Base-by-base conservation (phyloP, 768 basidiomycete species). In the Dioszegia hungarica region DNA sequence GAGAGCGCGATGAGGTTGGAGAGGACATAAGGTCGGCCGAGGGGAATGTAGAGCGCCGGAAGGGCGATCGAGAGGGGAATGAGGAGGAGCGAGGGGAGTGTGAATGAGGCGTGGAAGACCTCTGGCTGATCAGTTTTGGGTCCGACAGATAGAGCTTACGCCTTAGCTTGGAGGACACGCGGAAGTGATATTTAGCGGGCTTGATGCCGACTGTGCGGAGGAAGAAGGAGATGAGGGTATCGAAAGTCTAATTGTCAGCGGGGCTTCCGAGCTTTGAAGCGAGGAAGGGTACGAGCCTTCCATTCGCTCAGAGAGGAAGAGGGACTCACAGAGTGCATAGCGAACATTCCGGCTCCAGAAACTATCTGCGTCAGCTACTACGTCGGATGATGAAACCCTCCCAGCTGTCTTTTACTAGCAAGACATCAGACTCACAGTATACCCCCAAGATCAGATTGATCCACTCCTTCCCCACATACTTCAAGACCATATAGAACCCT, bases 1-100 rank as follows among this genome's bases (percentile, higher is more conserved):
- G 89, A 88, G 48, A 95, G 74, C 0, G 80, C 82, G 39, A 84
- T 61, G 76, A 93, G 69, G 76, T 95, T 87, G 25, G 85, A 87
- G n/a, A 90, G 77, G 27, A 90, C 64, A 45, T 84, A 85, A 28
- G 88, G 84, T 66, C 83, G 84, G 47, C 79, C 80, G 54, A 80
- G 79, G 68, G 88, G 91, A 12, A 89, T 71, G 45, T 82, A 78
- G 2, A 87, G 86, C 1, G 59, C 34, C 1, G 75, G 71, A 20
- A 90, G 84, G 11, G 84, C 66, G 27, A 83, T 66, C 0, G 86
- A 82, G 37, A 89, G 45, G 0, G 77, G 68, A 5, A 72, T 10
- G 29, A 75, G 52, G 28, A 71, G 28, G 2, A 78, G 46, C 14
- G 77, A 65, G 5, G 75, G 60, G n/a, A 73, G 24, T 82, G 88